Evolutionary conservation across 1,139 yeast species (phyloP).

Genomic region (Blastobotrys serpentis): DNA sequence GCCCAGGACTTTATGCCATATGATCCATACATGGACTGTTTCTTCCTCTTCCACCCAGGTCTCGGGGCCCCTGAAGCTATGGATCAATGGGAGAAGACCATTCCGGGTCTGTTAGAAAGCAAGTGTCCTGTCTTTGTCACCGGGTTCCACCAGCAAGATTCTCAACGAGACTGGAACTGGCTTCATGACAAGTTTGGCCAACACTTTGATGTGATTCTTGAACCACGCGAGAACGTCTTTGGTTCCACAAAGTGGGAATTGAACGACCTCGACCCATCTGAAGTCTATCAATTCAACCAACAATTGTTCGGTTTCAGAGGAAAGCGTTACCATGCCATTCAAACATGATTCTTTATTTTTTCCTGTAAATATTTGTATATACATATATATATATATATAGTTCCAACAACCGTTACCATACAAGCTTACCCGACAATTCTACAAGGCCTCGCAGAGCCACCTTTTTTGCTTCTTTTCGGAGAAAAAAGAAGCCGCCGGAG

Average conservation of each 20-base stretch:
- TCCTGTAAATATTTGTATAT: constrained; percentile 1
- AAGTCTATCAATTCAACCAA: constrained; percentile 88
- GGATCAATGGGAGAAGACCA: constrained; percentile 76
- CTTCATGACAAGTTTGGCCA: constrained; percentile 61
- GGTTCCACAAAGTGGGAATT: constrained; percentile 92
- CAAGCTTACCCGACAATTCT: too few relatives aligned
- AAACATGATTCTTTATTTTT: constrained; percentile 22
- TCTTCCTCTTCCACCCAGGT: constrained; percentile 95
- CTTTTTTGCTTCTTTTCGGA: too few relatives aligned
- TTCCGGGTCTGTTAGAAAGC: constrained; percentile 84
- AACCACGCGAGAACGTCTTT: constrained; percentile 68
- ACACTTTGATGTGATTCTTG: constrained; percentile 79
- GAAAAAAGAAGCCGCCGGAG: too few relatives aligned
- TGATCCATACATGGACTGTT: constrained; percentile 91
- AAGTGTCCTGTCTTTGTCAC: constrained; percentile 91
- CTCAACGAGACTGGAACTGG: constrained; percentile 69
- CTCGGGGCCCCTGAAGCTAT: constrained; percentile 79
- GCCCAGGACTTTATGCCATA: constrained; percentile 95
- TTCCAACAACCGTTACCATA: too few relatives aligned
- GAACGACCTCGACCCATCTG: constrained; percentile 87
- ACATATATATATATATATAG: not conserved
- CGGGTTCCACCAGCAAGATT: constrained; percentile 79
- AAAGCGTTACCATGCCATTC: constrained; percentile 87
- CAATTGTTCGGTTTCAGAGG: constrained; percentile 90
- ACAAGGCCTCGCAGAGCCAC: too few relatives aligned